phyloP scores from a whole-genome alignment of 305 asterid genomes.

The Fraxinus baroniana region DNA sequence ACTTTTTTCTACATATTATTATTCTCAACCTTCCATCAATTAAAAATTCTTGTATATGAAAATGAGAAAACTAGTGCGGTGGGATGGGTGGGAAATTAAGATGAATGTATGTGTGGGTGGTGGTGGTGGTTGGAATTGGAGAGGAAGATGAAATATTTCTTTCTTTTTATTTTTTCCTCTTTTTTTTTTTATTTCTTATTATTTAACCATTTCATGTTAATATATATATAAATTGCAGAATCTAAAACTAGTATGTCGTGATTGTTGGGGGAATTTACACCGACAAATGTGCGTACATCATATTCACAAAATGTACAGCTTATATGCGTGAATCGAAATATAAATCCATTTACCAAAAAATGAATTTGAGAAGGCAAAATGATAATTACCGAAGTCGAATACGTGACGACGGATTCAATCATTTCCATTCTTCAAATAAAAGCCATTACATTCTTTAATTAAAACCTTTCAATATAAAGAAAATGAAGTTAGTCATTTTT shows the following conservation, averaged over 20 bases:
- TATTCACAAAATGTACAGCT: too few species aligned
- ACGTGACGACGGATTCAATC: not conserved
- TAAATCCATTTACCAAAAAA: not conserved
- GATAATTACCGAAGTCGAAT: not conserved
- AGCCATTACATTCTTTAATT: not conserved
- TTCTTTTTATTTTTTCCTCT: too few species aligned
- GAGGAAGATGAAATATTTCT: not conserved
- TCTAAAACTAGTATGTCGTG: not conserved
- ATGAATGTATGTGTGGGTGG: not conserved
- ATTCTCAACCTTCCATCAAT: too few species aligned
- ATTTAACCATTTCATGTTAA: too few species aligned
- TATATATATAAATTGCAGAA: not conserved
- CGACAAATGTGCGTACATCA: too few species aligned
- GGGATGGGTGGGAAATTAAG: too few species aligned
- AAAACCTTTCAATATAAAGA: too few species aligned
- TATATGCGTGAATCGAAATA: not conserved
- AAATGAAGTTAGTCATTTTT: not conserved
- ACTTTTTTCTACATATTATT: too few species aligned
- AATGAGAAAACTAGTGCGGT: too few species aligned
- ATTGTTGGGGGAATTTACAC: not conserved
- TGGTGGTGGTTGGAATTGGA: not conserved
- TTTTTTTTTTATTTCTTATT: too few species aligned
- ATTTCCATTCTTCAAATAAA: too few species aligned
- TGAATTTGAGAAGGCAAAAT: not conserved
- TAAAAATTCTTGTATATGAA: too few species aligned